These are phyloP conservation scores for Colletotrichum lini DNA, from an alignment of 2,329 filamentous ascomycete genomes.

Conservation along the genomic window DNA sequence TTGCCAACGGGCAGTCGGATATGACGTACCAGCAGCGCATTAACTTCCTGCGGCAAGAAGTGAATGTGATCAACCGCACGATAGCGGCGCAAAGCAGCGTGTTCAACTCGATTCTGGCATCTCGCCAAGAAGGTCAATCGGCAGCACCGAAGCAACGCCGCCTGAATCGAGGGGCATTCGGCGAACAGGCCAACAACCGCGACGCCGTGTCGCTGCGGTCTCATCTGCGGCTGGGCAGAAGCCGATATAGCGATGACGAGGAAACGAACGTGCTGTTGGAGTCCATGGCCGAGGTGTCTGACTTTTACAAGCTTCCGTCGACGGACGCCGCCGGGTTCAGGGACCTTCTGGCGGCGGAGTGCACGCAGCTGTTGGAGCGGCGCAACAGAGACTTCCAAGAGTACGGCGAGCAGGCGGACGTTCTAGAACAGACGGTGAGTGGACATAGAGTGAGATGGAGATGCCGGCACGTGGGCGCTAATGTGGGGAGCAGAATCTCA, in stretches of 20 bases:
- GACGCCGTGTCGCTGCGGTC: conserved; percentile 11
- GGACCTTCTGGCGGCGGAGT: conserved; percentile 57
- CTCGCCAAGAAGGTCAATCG: conserved; percentile 13
- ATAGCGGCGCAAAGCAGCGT: conserved; percentile 52
- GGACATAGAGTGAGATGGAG: not conserved
- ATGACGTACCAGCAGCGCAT: conserved; percentile 59
- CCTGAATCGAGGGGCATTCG: conserved; percentile 42
- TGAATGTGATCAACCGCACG: conserved; percentile 55
- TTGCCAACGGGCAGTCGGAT: conserved; percentile 57
- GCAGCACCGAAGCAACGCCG: conserved; percentile 37
- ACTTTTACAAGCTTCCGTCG: conserved; percentile 42
- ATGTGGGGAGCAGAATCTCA: conserved; percentile 46
- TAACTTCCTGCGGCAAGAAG: conserved; percentile 58
- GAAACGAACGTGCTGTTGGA: conserved; percentile 21
- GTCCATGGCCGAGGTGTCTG: conserved; percentile 34
- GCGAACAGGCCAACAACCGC: conserved; percentile 25
- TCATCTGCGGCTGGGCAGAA: conserved; percentile 32
- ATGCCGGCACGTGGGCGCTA: not conserved
- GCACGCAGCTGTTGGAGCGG: conserved; percentile 54
- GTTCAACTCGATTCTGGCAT: conserved; percentile 46
- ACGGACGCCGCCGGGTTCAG: conserved; percentile 38
- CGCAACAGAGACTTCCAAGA: conserved; percentile 50
- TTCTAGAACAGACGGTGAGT: conserved; percentile 49
- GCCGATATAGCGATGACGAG: conserved; percentile 26
- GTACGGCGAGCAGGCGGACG: conserved; percentile 46